A percentile compares a stretch with the other conserved stretches of the same genome.
phyloP scores from a whole-genome alignment of 1,284 basidiomycete species.

The Pascua guehoae region DNA sequence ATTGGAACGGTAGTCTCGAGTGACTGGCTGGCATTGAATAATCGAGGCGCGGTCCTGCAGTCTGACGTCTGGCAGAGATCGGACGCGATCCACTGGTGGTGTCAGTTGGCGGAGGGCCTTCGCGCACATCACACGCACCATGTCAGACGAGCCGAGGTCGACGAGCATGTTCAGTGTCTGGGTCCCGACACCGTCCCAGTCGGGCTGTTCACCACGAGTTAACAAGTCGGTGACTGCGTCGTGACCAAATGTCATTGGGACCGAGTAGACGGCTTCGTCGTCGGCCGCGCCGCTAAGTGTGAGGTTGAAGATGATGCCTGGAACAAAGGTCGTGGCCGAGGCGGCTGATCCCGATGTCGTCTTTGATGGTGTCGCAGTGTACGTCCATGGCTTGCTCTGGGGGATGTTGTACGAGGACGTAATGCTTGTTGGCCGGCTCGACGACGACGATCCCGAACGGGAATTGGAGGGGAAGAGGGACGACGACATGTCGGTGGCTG shows the following conservation, averaged over 20 bases:
- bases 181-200: constrained; percentile 20
- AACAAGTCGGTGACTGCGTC: constrained; percentile 10
- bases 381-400: constrained; percentile 14
- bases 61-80: constrained; percentile 32
- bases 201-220: constrained; percentile 2
- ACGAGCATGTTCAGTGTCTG: constrained; percentile 41
- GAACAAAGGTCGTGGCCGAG: constrained; percentile 30
- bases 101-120: constrained; percentile 8
- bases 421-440: background rate
- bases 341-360: constrained; percentile 13
- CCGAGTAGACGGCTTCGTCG: constrained; percentile 36
- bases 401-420: background rate
- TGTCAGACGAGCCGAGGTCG: constrained; percentile 47
- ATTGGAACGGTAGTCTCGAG: constrained; percentile 31
- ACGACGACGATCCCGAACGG: background rate
- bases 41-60: constrained; percentile 29
- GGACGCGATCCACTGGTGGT: constrained; percentile 42
- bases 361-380: constrained; percentile 8
- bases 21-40: constrained; percentile 35
- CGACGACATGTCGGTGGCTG: background rate
- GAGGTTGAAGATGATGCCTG: constrained; percentile 37
- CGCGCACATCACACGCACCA: no score
- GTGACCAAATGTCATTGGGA: constrained; percentile 39
- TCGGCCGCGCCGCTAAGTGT: constrained; percentile 31
- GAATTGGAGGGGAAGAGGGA: background rate